A percentile compares a stretch with the other conserved stretches of the same genome.
These are phyloP conservation scores for Pterocarpus santalinus DNA, from an alignment of 306 rosid species.

Conservation along the genomic window DNA sequence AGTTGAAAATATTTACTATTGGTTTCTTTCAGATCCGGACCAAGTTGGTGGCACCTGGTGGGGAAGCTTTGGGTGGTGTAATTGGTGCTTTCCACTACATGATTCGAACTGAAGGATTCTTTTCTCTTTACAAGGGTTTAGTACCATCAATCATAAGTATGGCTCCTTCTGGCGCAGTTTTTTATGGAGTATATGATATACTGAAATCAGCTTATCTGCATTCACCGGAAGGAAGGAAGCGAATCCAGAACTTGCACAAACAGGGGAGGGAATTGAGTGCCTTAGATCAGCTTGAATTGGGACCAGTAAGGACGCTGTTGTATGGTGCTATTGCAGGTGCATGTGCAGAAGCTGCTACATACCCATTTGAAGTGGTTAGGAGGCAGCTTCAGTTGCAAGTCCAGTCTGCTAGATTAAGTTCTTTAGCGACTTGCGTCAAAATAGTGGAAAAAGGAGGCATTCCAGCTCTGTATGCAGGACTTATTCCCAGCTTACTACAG, in stretches of 20 bases:
- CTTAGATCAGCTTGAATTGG: conserved; percentile 91
- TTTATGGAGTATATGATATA: conserved; percentile 92
- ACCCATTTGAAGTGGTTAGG: conserved; percentile 96
- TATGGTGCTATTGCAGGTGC: conserved; percentile 97
- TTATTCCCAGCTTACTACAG: conserved; percentile 97
- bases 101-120: conserved; percentile 92
- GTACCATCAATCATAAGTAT: conserved; percentile 91
- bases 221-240: conserved; percentile 88
- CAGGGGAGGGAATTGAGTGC: conserved; percentile 78
- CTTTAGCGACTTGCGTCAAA: conserved; percentile 77
- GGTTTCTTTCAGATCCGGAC: conserved; percentile 81
- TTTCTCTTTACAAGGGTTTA: conserved; percentile 94
- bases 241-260: conserved; percentile 74
- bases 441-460: conserved; percentile 89
- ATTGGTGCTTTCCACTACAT: conserved; percentile 86
- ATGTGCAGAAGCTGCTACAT: conserved; percentile 94
- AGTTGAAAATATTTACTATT: conserved; percentile 34
- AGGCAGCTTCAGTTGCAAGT: conserved; percentile 92
- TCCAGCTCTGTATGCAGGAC: conserved; percentile 94
- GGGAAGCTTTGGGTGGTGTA: conserved; percentile 94
- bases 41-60: conserved; percentile 94
- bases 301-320: conserved; percentile 82
- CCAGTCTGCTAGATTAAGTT: conserved; percentile 78
- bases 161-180: conserved; percentile 99
- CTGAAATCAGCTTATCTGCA: conserved; percentile 84